Conservation (phyloP, 306 rosid genomes). For the Castanea crenata region DNA sequence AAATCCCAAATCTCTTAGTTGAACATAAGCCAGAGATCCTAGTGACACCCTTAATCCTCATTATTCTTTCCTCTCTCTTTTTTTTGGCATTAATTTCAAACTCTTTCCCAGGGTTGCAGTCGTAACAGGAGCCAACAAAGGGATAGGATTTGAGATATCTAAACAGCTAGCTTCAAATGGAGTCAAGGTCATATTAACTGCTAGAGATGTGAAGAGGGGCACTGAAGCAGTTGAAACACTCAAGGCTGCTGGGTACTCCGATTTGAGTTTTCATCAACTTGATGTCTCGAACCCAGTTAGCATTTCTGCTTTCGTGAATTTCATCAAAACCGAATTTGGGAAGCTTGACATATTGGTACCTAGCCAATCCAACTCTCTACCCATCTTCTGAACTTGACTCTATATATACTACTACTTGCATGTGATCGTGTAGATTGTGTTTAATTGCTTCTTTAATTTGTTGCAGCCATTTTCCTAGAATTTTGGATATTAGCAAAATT, state of each 20-base stretch:
- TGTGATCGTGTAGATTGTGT: no score
- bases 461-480: no score
- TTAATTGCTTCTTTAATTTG: no score
- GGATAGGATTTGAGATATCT: neutral
- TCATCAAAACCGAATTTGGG: neutral
- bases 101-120: conserved; percentile 9
- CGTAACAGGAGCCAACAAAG: conserved; percentile 26
- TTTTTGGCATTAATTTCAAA: neutral
- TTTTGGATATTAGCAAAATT: no score
- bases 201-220: neutral
- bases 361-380: no score
- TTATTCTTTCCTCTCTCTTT: no score
- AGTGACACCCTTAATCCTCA: no score
- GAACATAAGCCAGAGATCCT: no score
- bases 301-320: neutral
- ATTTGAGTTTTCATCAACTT: conserved; percentile 3
- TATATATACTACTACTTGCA: no score
- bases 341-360: neutral
- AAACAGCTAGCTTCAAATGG: conserved; percentile 8
- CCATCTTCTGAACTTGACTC: no score
- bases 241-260: neutral
- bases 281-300: neutral
- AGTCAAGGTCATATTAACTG: neutral
- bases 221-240: neutral
- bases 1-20: accelerated